Evolutionary conservation across 1,284 basidiomycete genomes (phyloP).

Genomic region (Cryptococcus sp.): DNA sequence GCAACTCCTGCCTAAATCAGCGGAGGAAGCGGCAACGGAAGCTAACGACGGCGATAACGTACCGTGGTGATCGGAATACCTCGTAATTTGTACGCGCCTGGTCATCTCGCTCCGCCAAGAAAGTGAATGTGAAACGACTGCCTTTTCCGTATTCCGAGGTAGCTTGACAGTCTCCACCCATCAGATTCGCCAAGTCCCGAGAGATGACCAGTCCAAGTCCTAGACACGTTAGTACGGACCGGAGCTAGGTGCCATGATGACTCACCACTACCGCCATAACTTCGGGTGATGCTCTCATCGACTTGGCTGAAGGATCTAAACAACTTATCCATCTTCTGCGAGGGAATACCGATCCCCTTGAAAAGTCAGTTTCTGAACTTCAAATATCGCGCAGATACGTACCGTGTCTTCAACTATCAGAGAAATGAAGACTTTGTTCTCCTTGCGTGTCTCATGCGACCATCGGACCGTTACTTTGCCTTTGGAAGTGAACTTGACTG

Average conservation of each 20-base stretch:
- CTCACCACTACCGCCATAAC: conserved; percentile 36
- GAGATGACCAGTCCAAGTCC: conserved; percentile 46
- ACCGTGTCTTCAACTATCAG: conserved; percentile 35
- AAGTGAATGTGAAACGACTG: conserved; percentile 40
- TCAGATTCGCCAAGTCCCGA: conserved; percentile 32
- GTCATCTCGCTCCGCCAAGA: conserved; percentile 24
- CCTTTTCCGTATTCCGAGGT: conserved; percentile 40
- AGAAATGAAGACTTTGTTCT: conserved; percentile 17
- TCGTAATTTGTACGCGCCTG: not conserved
- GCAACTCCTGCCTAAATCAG: conserved; percentile 10
- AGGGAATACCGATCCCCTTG: conserved; percentile 34
- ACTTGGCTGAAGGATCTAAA: conserved; percentile 46
- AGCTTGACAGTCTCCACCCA: conserved; percentile 43
- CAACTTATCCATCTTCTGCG: conserved; percentile 36
- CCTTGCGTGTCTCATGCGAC: conserved; percentile 15
- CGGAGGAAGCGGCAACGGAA: not conserved
- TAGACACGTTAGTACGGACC: not conserved
- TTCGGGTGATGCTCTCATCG: conserved; percentile 41
- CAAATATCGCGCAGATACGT: not conserved
- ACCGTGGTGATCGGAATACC: not conserved
- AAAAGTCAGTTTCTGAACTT: not conserved
- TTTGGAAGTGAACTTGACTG: conserved; percentile 40
- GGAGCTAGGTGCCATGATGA: not conserved
- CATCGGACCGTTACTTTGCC: conserved; percentile 33
- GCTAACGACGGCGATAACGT: not conserved